Base-by-base conservation (phyloP, 257 asterid genomes). In the Solanum sitiens region DNA sequence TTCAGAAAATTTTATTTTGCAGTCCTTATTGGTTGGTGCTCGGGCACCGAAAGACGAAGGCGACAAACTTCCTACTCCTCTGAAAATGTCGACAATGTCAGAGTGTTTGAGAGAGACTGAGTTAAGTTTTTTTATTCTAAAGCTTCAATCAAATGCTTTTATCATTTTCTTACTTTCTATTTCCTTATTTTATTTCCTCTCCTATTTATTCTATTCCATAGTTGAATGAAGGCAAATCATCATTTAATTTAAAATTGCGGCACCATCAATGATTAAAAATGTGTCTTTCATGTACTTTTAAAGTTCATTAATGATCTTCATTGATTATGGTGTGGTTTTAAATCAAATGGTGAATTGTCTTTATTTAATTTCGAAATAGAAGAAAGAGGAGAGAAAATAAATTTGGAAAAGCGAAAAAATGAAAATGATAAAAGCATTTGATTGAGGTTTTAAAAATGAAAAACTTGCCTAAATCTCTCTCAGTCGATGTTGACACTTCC, bases 1-100 rank as follows among this genome's bases (percentile, higher is more conserved):
- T 35, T 72, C 88, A 72, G 94, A 94, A 40, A 95, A 92, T 90
- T 94, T 95, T 93, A 94, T 91, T 73, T 92, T 93, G 71, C 98
- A 90, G 68, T 93, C 98, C 88, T 92, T 95, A 88, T 83, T 91
- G 32, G 72, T 87, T 30, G 74, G 89, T 50, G 72, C 32, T 25
- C 89, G 87, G 6, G 61, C 91, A 20, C 90, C 77, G 20, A 91
- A 63, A 4, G 67, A 50, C 11, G 88, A 85, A 7, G 91, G 15
- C 0, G 33, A 3, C 5, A 18, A 20, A 10, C 75, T 35, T 27
- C 12, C n/a, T 53, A 53, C 67, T 59, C 18, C 72, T 4, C 7
- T 11, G 53, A 91, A 88, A 42, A 89, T 89, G 27, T 92, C 89
- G 5, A 35, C 47, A 86, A 33, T 33, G 35, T 33, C 35, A 33